Base-by-base conservation (phyloP, 1,139 yeast species). In the Debaryomyces subglobosus region DNA sequence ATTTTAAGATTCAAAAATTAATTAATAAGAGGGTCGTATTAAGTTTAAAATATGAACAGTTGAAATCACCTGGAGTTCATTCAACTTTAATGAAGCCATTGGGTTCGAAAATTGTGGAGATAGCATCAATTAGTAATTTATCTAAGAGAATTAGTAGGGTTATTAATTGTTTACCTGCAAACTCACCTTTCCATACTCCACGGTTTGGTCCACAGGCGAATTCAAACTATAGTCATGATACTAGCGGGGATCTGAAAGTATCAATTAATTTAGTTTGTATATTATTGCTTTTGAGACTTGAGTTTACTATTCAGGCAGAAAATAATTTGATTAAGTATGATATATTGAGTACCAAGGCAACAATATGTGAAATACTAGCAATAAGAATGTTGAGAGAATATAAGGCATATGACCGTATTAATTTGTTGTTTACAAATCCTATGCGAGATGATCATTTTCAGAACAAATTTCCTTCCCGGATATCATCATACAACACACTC, bases 311-410 rank as follows among this genome's bases (percentile, higher is more conserved):
- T 39, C 86, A 82, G 54, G 69, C 78, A 16, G 74, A 73, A 37
- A 64, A 69, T 49, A 78, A 81, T 53, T 71, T 80, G 41, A 77
- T 82, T 29, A 65, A 70, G 54, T 74, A 71, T 44, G 85, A 82
- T 41, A 66, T 82, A 34, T 67, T 80, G 59, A 60, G 62, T 1
- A 79, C 86, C 9, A 75, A 83, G 47, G 79, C 86, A 23, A 71
- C 68, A 49, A 69, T 82, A 4, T 82, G 87, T 60, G 86, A 82
- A 58, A 62, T 81, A 12, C 65, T 81, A 39, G 84, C 86, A 2
- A 71, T 81, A 29, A 64, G 84, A 52, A 69, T 81, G 61, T 63
- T 82, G 34, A 66, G 81, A 47, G 85, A 81, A 49, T 81, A 74
- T 57, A 69, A 69, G 42, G 71, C 79, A 2, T 67, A 67, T 38